Evolutionary conservation across 1,139 yeast species (phyloP), one percentile per base, ranked within the genome.

Genomic region (Candida sp.): DNA sequence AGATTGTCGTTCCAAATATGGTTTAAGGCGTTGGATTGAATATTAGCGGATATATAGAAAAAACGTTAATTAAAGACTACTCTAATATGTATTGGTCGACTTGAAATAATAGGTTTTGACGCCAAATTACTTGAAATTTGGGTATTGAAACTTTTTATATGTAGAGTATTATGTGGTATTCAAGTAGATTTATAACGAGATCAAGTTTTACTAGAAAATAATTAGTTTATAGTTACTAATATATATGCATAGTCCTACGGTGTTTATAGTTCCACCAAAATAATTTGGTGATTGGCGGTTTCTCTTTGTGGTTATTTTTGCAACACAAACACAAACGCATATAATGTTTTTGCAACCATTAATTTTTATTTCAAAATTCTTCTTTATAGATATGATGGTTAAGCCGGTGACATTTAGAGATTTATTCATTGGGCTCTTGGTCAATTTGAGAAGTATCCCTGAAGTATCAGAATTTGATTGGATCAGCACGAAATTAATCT

Each of bases 391-490:
- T 29, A 37, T 37, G 39, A 25, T 27, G 34, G 39, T 37, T 15
- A 37, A 37, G 15, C 39, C 39, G 4, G 25, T 37, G 5, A 37
- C 34, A n/a, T 37, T 27, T 19, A 29, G 21, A 7, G 39, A 37
- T 15, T n/a, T 37, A 9, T 12, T 21, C 5, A 11, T 27, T 4
- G 29, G 33, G 6, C 6, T 29, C 8, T 12, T 29, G 23, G 22
- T 12, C 9, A 37, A 29, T 29, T 15, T 37, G 7, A 5, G 19
- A 11, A 37, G 34, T 21, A 37, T 37, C 5, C 39, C 39, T 7
- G 39, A 37, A 21, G 25, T 37, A 8, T 37, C 39, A 11, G 33
- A 27, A 11, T 37, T 37, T 37, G 39, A 37, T 22, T 37, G 34
- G 34, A 27, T 12, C 15, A n/a, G 6, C 11, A 25, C 34, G 4